These are phyloP conservation scores for Lagerstroemia speciosa DNA, from an alignment of 345 rosid genomes.

Conservation along the genomic window DNA sequence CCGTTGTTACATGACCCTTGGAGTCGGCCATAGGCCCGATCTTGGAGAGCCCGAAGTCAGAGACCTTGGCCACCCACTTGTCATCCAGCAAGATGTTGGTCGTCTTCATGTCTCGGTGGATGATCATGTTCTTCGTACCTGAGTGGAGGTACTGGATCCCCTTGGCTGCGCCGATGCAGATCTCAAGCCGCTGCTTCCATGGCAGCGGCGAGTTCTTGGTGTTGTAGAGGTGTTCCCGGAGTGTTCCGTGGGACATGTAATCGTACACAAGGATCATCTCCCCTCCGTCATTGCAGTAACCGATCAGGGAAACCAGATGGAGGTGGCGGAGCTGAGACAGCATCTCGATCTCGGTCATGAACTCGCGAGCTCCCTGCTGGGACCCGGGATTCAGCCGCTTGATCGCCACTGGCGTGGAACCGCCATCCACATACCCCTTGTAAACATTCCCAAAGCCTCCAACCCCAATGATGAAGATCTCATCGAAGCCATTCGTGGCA, in stretches of 20 bases:
- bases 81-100: slow-evolving; percentile 21
- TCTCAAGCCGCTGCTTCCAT: slow-evolving; percentile 23
- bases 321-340: slow-evolving; percentile 45
- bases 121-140: slow-evolving; percentile 17
- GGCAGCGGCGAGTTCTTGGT: slow-evolving; percentile 16
- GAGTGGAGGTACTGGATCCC: slow-evolving; percentile 26
- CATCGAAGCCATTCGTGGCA: slow-evolving; percentile 40
- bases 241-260: too few species aligned
- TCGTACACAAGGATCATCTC: too few species aligned
- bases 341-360: slow-evolving; percentile 48
- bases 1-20: slow-evolving; percentile 5
- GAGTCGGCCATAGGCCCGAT: slow-evolving; percentile 15
- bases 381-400: slow-evolving; percentile 40
- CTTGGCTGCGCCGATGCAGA: slow-evolving; percentile 24
- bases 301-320: too few species aligned
- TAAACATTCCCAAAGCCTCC: slow-evolving; percentile 50
- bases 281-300: too few species aligned
- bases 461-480: slow-evolving; percentile 26
- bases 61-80: slow-evolving; percentile 18
- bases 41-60: slow-evolving; percentile 21
- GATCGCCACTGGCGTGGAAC: slow-evolving; percentile 33
- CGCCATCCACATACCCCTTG: slow-evolving; percentile 38
- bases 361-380: slow-evolving; percentile 44
- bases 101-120: slow-evolving; percentile 24
- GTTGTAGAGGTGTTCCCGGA: slow-evolving; percentile 19